phyloP scores from a whole-genome alignment of 768 basidiomycete genomes.

The Xerocomellus amylosporus region DNA sequence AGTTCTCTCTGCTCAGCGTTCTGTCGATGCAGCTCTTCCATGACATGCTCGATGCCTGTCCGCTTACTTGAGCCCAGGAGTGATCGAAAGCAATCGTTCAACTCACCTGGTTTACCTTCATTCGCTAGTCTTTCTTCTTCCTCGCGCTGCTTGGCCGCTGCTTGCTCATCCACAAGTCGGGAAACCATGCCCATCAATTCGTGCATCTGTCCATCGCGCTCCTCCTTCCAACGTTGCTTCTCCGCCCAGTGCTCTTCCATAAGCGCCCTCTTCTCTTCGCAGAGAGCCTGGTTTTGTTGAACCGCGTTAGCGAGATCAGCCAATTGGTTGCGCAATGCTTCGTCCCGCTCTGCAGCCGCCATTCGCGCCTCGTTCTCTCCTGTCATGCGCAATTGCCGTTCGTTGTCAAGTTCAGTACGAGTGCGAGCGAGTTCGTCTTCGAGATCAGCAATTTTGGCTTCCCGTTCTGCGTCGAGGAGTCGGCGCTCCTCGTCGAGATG shows the following conservation, averaged over 20 bases:
- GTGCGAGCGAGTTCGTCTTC: slow-evolving; percentile 61
- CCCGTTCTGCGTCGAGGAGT: slow-evolving; percentile 47
- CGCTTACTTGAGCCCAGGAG: slow-evolving; percentile 8
- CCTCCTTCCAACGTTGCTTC: slow-evolving; percentile 54
- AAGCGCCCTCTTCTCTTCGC: slow-evolving; percentile 55
- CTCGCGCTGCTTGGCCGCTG: slow-evolving; percentile 46
- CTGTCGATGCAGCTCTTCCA: slow-evolving; percentile 58
- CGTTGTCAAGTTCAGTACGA: slow-evolving; percentile 60
- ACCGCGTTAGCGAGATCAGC: slow-evolving; percentile 71
- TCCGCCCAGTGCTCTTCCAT: slow-evolving; percentile 63
- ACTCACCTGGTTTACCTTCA: slow-evolving; percentile 57
- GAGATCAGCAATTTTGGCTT: slow-evolving; percentile 54
- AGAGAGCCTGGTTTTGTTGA: slow-evolving; percentile 60
- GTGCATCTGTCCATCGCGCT: slow-evolving; percentile 56
- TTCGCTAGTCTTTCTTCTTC: slow-evolving; percentile 54
- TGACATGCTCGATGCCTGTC: slow-evolving; percentile 56
- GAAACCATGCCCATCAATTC: slow-evolving; percentile 62
- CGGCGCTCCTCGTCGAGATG: slow-evolving; percentile 50
- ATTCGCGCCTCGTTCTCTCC: slow-evolving; percentile 65
- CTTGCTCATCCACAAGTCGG: slow-evolving; percentile 55
- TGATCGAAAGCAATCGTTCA: neutral
- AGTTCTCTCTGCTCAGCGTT: slow-evolving; percentile 59
- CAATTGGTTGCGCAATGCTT: slow-evolving; percentile 57
- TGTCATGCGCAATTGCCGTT: slow-evolving; percentile 53
- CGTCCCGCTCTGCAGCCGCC: slow-evolving; percentile 59